Evolutionary conservation across 2,329 filamentous ascomycete species (phyloP), one percentile per base, ranked within the genome.

Genomic region (Apiospora saccharicola): DNA sequence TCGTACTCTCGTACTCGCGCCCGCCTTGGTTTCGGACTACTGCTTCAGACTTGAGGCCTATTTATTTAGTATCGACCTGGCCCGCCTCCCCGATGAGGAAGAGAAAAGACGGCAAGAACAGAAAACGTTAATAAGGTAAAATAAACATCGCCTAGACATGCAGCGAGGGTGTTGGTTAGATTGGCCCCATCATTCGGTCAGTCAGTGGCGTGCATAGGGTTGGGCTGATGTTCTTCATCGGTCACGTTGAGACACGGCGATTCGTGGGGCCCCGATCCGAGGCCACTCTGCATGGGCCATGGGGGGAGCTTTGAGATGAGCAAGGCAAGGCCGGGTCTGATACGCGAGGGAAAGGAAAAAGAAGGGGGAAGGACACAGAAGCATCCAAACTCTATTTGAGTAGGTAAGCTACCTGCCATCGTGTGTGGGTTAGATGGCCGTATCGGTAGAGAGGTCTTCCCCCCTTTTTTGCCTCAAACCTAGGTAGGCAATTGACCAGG

Each of bases 201-300:
- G 57, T 64, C 57, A 64, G 57, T 41, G 57, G 57, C 57, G 8
- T 64, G 57, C 57, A 64, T 64, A 64, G 57, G 57, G 57, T 64
- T 64, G 57, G 57, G 7, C 34, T 41, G 57, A 64, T 64, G 30
- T 41, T 41, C 34, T 41, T 64, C 22, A 64, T 64, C 57, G 57
- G 57, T 64, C 57, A 64, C 57, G 57, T 64, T 64, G 57, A 64
- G 34, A 64, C 57, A 64, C 57, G 16, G 34, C 57, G 57, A 64
- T 30, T 64, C 57, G 57, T 64, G 57, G 57, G 57, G 57, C 30
- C 16, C 34, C 30, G 57, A 64, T 64, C 57, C 34, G 34, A 24
- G 57, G 57, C 30, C 57, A 41, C 22, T 64, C 34, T 41, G 53
- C 26, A 61, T 37, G 53, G 53, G 30, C 26, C 26, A 30, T 30